phyloP scores from a whole-genome alignment of 2,329 filamentous ascomycete genomes.

The Cercospora berteroae region DNA sequence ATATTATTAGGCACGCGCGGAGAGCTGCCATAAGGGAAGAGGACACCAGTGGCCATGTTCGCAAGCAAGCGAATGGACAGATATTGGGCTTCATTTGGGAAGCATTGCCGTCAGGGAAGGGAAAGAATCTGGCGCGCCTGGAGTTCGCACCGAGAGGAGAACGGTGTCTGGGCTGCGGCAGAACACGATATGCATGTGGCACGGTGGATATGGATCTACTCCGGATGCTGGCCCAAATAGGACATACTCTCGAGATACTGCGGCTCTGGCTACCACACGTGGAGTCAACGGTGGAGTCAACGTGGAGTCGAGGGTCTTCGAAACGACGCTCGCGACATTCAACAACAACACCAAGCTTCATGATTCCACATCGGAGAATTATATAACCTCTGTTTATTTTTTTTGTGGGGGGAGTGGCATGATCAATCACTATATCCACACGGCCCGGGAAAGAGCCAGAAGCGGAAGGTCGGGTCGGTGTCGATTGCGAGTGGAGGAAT shows the following conservation, averaged over 20 bases:
- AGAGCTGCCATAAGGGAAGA: neutral
- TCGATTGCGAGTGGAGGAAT: neutral
- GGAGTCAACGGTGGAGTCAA: no score
- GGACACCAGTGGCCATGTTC: neutral
- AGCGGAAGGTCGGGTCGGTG: neutral
- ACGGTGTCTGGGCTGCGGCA: neutral
- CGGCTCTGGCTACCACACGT: neutral
- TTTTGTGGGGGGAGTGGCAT: neutral
- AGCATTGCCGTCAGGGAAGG: neutral
- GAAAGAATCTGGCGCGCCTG: neutral
- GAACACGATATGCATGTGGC: neutral
- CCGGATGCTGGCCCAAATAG: neutral
- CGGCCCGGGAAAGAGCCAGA: neutral
- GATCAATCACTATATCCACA: neutral
- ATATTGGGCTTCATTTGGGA: neutral
- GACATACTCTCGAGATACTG: neutral
- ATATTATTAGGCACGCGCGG: neutral
- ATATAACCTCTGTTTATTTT: neutral
- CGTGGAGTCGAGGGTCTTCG: no score
- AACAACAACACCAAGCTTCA: neutral
- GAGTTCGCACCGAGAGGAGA: neutral
- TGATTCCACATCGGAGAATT: neutral
- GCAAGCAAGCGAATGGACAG: neutral
- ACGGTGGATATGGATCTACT: neutral
- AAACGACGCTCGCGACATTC: no score